phyloP scores from a whole-genome alignment of 140 eudicot genomes.

The Flaveria floridana region DNA sequence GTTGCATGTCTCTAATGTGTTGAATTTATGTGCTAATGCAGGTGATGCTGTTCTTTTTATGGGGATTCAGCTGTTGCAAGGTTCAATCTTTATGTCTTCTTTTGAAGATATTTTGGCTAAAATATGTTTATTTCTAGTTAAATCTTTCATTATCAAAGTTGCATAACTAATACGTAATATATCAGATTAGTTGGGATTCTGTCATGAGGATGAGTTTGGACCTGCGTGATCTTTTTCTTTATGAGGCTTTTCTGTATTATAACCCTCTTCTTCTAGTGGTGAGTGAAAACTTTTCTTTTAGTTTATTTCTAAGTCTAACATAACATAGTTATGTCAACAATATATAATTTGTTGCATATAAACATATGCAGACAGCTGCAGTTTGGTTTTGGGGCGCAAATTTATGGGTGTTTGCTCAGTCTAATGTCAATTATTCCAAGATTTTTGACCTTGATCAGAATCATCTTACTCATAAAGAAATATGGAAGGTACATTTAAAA shows the following conservation, averaged over 20 bases:
- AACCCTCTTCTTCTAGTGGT: slow-evolving; percentile 99
- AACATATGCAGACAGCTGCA: slow-evolving; percentile 33
- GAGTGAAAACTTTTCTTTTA: slow-evolving; percentile 32
- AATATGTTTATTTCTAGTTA: neutral
- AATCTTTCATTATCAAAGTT: slow-evolving; percentile 11
- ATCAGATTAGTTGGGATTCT: slow-evolving; percentile 94
- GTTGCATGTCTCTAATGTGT: slow-evolving; percentile 12
- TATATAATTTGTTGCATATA: slow-evolving; percentile 1
- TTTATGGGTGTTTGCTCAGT: slow-evolving; percentile 89
- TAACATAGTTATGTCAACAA: neutral
- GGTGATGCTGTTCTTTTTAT: slow-evolving; percentile 78
- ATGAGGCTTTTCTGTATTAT: slow-evolving; percentile 96
- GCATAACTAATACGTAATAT: slow-evolving; percentile 7
- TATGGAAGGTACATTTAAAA: slow-evolving; percentile 75
- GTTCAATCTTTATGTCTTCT: slow-evolving; percentile 31
- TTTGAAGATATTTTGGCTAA: slow-evolving; percentile 22
- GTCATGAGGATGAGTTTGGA: slow-evolving; percentile 97
- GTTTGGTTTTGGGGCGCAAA: slow-evolving; percentile 98
- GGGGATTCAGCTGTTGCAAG: slow-evolving; percentile 93
- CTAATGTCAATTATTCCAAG: slow-evolving; percentile 76
- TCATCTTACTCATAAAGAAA: slow-evolving; percentile 86
- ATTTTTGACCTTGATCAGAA: slow-evolving; percentile 93
- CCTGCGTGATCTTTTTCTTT: slow-evolving; percentile 84
- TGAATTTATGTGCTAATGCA: slow-evolving; percentile 39
- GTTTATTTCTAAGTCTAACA: neutral